These are phyloP conservation scores for Bauhinia variegata DNA, from an alignment of 306 rosid genomes.

Conservation along the genomic window DNA sequence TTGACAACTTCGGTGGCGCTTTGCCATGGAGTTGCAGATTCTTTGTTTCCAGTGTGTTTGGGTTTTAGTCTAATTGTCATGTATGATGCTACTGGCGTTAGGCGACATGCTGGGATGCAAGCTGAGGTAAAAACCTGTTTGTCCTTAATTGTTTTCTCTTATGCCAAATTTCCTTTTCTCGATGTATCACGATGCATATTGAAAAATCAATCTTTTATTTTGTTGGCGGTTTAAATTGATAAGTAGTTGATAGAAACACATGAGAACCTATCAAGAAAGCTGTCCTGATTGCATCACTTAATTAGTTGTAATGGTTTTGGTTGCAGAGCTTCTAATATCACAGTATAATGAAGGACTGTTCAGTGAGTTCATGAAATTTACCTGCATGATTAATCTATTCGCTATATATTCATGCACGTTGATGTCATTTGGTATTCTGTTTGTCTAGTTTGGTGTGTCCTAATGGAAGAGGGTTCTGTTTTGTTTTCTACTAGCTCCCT, in stretches of 20 bases:
- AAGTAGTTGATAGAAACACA: background rate
- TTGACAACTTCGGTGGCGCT: constrained; percentile 86
- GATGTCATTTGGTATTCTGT: too few relatives aligned
- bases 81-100: constrained; percentile 89
- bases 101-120: constrained; percentile 94
- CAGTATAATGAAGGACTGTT: background rate
- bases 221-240: background rate
- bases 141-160: background rate
- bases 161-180: background rate
- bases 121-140: constrained; percentile 62
- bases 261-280: background rate
- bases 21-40: constrained; percentile 54
- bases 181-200: background rate
- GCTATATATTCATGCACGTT: too few relatives aligned
- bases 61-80: constrained; percentile 86
- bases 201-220: background rate
- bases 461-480: too few relatives aligned
- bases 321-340: background rate
- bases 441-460: too few relatives aligned
- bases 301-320: background rate
- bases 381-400: too few relatives aligned
- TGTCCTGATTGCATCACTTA: background rate
- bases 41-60: constrained; percentile 82
- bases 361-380: background rate
- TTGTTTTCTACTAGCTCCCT: too few relatives aligned